These are phyloP conservation scores for Thalia dealbata DNA, from an alignment of 176 grass and related monocot genomes.

Conservation along the genomic window DNA sequence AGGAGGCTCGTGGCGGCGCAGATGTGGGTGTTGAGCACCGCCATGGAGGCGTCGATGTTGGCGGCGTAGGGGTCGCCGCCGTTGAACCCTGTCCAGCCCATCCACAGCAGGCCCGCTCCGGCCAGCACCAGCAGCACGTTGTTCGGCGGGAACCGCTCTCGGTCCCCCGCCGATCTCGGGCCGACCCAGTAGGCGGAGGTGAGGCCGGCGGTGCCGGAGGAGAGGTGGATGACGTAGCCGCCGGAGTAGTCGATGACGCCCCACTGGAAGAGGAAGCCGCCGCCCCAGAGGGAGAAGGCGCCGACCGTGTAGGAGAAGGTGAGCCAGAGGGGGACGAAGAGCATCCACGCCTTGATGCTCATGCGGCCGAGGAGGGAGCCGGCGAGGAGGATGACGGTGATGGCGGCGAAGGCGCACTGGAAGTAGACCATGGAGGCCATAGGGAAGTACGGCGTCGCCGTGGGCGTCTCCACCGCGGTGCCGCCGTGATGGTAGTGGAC, in stretches of 20 bases:
- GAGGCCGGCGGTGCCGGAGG: conserved; percentile 20
- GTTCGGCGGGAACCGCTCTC: conserved; percentile 16
- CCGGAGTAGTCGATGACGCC: conserved; percentile 24
- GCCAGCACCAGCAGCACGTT: conserved; percentile 14
- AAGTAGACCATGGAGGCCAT: conserved; percentile 21
- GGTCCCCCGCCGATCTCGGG: neutral
- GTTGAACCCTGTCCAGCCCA: conserved; percentile 18
- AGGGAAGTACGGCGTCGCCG: neutral
- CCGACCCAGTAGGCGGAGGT: conserved; percentile 20
- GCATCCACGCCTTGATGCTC: conserved; percentile 24
- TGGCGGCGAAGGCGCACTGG: conserved; percentile 14
- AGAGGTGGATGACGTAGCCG: conserved; percentile 23
- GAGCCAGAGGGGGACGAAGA: conserved; percentile 18
- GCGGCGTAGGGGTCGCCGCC: conserved; percentile 16
- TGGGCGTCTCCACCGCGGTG: neutral
- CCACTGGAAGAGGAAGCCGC: conserved; percentile 20
- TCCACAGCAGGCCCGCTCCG: conserved; percentile 15
- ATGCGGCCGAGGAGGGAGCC: conserved; percentile 15
- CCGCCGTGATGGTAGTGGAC: conserved; percentile 3
- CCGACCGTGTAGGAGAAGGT: conserved; percentile 21
- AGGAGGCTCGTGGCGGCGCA: conserved; percentile 16
- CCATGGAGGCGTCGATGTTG: conserved; percentile 15
- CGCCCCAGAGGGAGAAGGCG: conserved; percentile 20
- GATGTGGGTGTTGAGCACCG: conserved; percentile 17
- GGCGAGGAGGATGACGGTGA: conserved; percentile 18